Percentiles rank a stretch among this genome's conserved stretches.
phyloP scores from a whole-genome alignment of 495 filamentous ascomycete genomes.

The Gamarada debralockiae region DNA sequence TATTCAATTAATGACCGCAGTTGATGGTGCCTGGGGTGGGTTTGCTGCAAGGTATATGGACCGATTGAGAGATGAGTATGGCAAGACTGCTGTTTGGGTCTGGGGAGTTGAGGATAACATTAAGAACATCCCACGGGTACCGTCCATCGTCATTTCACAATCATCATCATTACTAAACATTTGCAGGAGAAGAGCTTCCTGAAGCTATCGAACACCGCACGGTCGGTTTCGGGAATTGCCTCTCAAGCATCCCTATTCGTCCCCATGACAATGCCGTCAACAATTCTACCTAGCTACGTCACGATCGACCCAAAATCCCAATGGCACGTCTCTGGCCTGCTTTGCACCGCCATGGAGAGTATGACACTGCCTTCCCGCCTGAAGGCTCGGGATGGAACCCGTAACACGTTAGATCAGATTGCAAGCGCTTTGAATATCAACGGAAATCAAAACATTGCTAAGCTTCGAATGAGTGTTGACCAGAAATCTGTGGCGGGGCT shows the following conservation, averaged over 20 bases:
- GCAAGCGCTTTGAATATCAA: conserved; percentile 69
- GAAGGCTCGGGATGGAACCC: conserved; percentile 42
- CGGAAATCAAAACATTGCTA: conserved; percentile 77
- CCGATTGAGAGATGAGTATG: conserved; percentile 81
- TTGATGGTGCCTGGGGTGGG: conserved; percentile 93
- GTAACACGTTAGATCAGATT: conserved; percentile 56
- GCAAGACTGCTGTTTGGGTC: conserved; percentile 78
- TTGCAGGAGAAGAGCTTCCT: conserved; percentile 47
- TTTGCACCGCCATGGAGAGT: conserved; percentile 76
- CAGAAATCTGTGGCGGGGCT: conserved; percentile 13
- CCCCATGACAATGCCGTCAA: conserved; percentile 64
- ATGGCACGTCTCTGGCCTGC: conserved; percentile 80
- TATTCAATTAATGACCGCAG: conserved; percentile 71
- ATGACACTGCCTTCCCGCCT: conserved; percentile 74
- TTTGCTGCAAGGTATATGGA: conserved; percentile 80
- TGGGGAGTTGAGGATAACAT: conserved; percentile 73
- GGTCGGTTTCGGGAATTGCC: conserved; percentile 61
- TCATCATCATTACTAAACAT: conserved; percentile 12
- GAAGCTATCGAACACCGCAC: conserved; percentile 64
- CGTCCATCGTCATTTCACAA: not conserved
- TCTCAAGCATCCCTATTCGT: conserved; percentile 73
- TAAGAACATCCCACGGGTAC: conserved; percentile 53
- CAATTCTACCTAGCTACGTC: conserved; percentile 54
- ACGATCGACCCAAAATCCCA: conserved; percentile 58
- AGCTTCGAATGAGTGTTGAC: conserved; percentile 54